phyloP scores from a whole-genome alignment of 441 rosid genomes.

The Aleurites moluccanus region DNA sequence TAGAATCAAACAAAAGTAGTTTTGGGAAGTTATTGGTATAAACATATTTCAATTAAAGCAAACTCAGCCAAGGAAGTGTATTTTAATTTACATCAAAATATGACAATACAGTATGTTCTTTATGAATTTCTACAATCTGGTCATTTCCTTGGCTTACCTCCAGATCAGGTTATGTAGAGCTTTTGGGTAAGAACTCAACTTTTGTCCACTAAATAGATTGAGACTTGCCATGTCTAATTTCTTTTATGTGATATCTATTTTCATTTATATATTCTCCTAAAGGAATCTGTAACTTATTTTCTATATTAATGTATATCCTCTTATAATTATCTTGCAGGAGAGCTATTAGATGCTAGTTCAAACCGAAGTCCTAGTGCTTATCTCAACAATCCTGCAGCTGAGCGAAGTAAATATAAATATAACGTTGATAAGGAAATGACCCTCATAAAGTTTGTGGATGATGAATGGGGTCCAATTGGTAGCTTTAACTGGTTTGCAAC shows the following conservation, averaged over 20 bases:
- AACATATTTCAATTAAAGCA: background rate
- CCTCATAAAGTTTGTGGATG: constrained; percentile 86
- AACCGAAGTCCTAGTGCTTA: constrained; percentile 97
- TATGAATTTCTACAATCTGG: background rate
- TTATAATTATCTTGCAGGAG: constrained; percentile 51
- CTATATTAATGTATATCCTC: background rate
- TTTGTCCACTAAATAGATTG: background rate
- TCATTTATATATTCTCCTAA: background rate
- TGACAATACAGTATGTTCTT: no score
- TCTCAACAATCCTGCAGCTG: constrained; percentile 74
- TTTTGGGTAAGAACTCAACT: no score
- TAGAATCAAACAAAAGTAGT: background rate
- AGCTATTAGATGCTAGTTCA: constrained; percentile 79
- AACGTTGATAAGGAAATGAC: constrained; percentile 94
- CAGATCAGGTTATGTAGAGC: background rate
- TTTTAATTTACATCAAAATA: no score
- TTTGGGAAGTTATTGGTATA: background rate
- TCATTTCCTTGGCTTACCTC: background rate
- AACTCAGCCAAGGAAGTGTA: background rate
- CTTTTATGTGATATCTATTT: background rate
- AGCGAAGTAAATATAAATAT: constrained; percentile 67
- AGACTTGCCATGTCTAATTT: background rate
- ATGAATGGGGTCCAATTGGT: constrained; percentile 88
- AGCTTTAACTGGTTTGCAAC: constrained; percentile 98
- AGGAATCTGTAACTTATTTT: background rate